Base-by-base conservation (phyloP, 78 protist species). In the Dictyostelium citrinum region DNA sequence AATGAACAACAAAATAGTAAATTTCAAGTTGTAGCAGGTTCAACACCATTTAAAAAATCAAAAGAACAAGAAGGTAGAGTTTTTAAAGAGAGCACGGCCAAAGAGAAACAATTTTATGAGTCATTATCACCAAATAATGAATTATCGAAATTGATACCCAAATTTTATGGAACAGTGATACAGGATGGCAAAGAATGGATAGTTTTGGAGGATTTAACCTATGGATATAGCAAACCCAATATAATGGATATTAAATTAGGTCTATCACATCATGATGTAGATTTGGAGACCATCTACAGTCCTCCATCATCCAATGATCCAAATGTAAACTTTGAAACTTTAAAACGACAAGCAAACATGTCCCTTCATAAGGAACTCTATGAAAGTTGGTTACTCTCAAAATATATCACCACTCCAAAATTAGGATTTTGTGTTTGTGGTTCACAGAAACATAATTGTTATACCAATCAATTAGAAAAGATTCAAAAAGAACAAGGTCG, bases 381-480 rank as follows among this genome's bases (percentile, higher is more conserved):
- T 16, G 41, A 77, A 31, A 60, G 76, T 41, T 86, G 84, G 84
- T 61, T 77, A 72, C 51, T 43, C 12, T 86, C 92, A 12, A 86
- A 86, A 86, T 86, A 86, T 64, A 61, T 61, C 7, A 86, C 92
- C 9, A 77, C 92, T n/a, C 92, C 92, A 55, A 22, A 33, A 43
- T 33, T 86, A 9, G 92, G 92, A 3, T 86, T 86, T 31, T 86
- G 92, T 86, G 27, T 86, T 37, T 86, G 92, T 61, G 92, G 92
- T 3, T 77, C 39, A 5, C 92, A 86, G 46, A 86, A 77, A 77
- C 43, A 61, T 45, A 86, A 86, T 43, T 11, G 8, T 17, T 22
- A 0, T 2, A 77, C 35, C 1, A 24, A 60, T 10, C 77, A 77
- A 43, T 58, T 61, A 24, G 92, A 86, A 61, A 86, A 86, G 29